These are phyloP conservation scores for Silene noctiflora DNA, from an alignment of 179 eudicot species.

Conservation along the genomic window DNA sequence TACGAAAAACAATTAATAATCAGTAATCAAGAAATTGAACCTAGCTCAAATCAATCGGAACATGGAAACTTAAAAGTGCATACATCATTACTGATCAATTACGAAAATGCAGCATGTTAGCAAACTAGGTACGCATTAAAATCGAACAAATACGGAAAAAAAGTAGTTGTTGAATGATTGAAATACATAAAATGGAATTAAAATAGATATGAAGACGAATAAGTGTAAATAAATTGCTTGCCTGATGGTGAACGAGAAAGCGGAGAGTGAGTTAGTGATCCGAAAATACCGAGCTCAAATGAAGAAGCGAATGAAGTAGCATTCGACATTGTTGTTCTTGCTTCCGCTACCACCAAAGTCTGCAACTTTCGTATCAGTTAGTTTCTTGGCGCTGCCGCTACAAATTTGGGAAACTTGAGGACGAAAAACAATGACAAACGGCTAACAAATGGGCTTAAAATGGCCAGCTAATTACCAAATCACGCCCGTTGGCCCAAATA, in stretches of 20 bases:
- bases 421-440: too few relatives aligned
- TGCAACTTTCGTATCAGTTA: too few relatives aligned
- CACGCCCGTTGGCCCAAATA: too few relatives aligned
- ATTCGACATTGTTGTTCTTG: too few relatives aligned
- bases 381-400: too few relatives aligned
- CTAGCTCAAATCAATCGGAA: not conserved
- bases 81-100: not conserved
- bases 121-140: not conserved
- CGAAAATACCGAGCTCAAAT: too few relatives aligned
- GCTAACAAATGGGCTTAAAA: too few relatives aligned
- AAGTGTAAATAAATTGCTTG: not conserved
- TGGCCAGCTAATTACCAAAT: too few relatives aligned
- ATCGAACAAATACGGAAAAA: not conserved
- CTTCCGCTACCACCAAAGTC: too few relatives aligned
- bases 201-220: not conserved
- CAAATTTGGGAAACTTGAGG: too few relatives aligned
- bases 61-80: not conserved
- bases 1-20: not conserved
- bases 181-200: too few relatives aligned
- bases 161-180: not conserved
- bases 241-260: not conserved
- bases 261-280: not conserved
- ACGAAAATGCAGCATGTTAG: constrained; percentile 2
- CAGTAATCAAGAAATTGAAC: not conserved
- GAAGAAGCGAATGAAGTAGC: too few relatives aligned